Percentiles rank a stretch among this genome's conserved stretches.
Evolutionary conservation across 345 rosid genomes (phyloP).

Genomic region (Erysimum cheiranthoides): DNA sequence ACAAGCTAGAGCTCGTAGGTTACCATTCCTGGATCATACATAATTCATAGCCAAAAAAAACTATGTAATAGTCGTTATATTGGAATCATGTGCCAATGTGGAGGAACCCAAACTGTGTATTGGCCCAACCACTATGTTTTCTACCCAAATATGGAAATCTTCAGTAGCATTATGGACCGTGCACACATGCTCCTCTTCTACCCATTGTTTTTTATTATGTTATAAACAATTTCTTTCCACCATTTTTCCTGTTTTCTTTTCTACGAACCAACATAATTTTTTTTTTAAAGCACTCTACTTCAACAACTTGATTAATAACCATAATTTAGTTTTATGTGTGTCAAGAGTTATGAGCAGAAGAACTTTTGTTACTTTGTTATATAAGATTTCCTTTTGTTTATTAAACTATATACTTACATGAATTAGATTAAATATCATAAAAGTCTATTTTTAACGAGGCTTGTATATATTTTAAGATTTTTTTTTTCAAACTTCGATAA

Average conservation of each 20-base stretch:
- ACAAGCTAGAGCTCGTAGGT: not conserved
- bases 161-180: slow-evolving; percentile 14
- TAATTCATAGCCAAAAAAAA: not conserved
- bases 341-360: no score
- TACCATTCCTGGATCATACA: not conserved
- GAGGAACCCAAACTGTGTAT: slow-evolving; percentile 18
- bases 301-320: not conserved
- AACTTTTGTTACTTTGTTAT: no score
- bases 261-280: not conserved
- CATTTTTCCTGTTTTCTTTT: not conserved
- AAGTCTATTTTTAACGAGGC: no score
- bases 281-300: not conserved
- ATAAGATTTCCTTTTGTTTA: no score
- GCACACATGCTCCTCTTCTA: slow-evolving; percentile 21
- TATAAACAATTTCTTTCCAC: no score
- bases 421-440: no score
- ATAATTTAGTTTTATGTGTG: no score
- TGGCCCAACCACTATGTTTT: slow-evolving; percentile 30
- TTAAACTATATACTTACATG: no score
- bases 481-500: no score
- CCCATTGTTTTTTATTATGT: not conserved
- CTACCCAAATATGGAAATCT: slow-evolving; percentile 24
- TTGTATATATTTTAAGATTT: no score
- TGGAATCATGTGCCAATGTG: slow-evolving; percentile 17
- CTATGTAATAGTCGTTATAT: slow-evolving; percentile 2